Evolutionary conservation across 371 early-diverging fungal species (phyloP).

Genomic region (Zancudomyces culisetae): DNA sequence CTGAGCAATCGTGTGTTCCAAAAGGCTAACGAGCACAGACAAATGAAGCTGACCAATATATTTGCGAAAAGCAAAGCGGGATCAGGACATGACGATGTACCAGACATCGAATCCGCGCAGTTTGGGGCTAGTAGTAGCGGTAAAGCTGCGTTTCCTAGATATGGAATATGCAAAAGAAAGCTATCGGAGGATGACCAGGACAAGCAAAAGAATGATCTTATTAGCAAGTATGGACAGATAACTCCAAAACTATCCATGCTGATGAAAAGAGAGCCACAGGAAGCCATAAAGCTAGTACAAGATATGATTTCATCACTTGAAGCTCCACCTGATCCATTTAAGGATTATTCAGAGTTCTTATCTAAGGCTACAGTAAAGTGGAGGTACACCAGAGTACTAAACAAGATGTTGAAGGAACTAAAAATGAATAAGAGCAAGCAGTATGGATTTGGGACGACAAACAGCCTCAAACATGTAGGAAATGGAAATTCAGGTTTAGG

Average conservation of each 20-base stretch:
- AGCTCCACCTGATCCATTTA: background rate
- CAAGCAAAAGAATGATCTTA: slow-evolving; percentile 1
- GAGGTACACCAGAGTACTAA: background rate
- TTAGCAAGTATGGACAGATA: slow-evolving; percentile 2
- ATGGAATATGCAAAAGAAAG: slow-evolving; percentile 13
- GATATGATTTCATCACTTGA: background rate
- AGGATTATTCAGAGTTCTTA: background rate
- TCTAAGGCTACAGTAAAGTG: background rate
- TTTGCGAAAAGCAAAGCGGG: slow-evolving; percentile 26
- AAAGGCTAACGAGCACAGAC: slow-evolving; percentile 53
- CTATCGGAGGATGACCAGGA: slow-evolving; percentile 11
- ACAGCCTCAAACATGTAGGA: background rate
- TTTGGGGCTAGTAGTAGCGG: background rate
- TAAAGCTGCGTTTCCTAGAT: slow-evolving; percentile 6
- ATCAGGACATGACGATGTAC: slow-evolving; percentile 25
- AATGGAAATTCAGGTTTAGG: slow-evolving; percentile 3
- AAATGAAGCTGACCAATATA: slow-evolving; percentile 70
- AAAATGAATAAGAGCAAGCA: background rate
- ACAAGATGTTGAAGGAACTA: background rate
- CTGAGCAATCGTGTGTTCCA: slow-evolving; percentile 53
- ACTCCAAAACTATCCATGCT: slow-evolving; percentile 2
- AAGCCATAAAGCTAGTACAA: slow-evolving; percentile 1
- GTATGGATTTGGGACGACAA: background rate
- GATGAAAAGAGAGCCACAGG: background rate
- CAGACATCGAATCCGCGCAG: slow-evolving; percentile 5